Conservation (phyloP, 768 basidiomycete species). For the Lactarius hatsudake region DNA sequence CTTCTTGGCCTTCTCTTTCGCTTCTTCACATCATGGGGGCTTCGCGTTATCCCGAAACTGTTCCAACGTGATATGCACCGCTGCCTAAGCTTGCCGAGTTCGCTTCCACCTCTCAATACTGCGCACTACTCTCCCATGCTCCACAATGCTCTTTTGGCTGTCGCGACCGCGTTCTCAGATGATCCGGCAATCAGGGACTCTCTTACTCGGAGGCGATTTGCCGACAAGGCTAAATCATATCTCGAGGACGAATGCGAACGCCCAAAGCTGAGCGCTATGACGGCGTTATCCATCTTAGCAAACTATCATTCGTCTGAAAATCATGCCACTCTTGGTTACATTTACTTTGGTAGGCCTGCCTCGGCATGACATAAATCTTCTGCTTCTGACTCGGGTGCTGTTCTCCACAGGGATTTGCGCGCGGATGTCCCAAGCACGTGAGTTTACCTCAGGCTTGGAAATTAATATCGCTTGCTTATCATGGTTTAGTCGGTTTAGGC, state of each 20-base stretch:
- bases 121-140: constrained; percentile 71
- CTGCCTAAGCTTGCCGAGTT: constrained; percentile 33
- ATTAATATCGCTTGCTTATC: background rate
- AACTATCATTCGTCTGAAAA: constrained; percentile 40
- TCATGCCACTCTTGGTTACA: constrained; percentile 44
- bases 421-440: constrained; percentile 57
- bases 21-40: constrained; percentile 40
- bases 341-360: constrained; percentile 39
- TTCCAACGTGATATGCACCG: constrained; percentile 45
- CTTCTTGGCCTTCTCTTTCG: constrained; percentile 41
- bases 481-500: constrained; percentile 48
- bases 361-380: constrained; percentile 2
- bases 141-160: constrained; percentile 60
- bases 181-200: constrained; percentile 36
- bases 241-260: constrained; percentile 41
- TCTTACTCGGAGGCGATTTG: constrained; percentile 35
- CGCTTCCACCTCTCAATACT: constrained; percentile 38
- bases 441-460: constrained; percentile 31
- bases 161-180: constrained; percentile 41
- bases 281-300: constrained; percentile 40
- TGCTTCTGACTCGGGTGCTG: background rate
- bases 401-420: constrained; percentile 50
- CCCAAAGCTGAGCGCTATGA: constrained; percentile 43
- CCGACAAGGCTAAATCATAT: constrained; percentile 39
- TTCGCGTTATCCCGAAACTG: constrained; percentile 41